Conservation (phyloP, 225 moss, liverwort and hornwort genomes). For the Ulota crispa region DNA sequence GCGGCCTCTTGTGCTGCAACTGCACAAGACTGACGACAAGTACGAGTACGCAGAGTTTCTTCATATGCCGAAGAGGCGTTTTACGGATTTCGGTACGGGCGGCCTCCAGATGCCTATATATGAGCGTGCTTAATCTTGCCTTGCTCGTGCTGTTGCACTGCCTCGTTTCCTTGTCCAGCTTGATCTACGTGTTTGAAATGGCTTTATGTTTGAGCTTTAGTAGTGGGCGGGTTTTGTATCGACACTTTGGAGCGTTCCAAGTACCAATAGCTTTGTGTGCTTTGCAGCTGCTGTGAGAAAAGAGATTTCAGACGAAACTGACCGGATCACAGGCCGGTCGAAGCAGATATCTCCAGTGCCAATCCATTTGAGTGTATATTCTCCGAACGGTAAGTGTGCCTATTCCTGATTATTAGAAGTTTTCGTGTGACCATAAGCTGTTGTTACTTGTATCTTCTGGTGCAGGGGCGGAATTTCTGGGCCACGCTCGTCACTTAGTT, state of each 20-base stretch:
- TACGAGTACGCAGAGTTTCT: slow-evolving; percentile 91
- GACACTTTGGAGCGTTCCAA: background rate
- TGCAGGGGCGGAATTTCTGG: background rate
- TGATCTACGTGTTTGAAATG: background rate
- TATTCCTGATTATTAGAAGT: background rate
- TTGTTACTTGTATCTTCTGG: background rate
- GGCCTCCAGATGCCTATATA: background rate
- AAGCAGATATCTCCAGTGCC: slow-evolving; percentile 65
- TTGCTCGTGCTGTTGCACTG: background rate
- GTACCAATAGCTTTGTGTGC: slow-evolving; percentile 2
- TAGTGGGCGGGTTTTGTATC: background rate
- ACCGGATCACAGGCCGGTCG: slow-evolving; percentile 55
- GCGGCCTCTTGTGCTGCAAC: slow-evolving; percentile 84
- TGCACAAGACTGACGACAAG: slow-evolving; percentile 91
- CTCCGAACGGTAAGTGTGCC: slow-evolving; percentile 51
- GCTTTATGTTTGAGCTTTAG: background rate
- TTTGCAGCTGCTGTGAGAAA: slow-evolving; percentile 63
- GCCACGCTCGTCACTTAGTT: background rate
- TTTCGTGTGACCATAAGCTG: background rate
- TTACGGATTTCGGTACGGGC: slow-evolving; percentile 71
- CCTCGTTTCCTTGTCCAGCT: background rate
- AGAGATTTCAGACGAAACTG: slow-evolving; percentile 65
- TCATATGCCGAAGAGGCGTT: slow-evolving; percentile 77
- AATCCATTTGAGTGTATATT: slow-evolving; percentile 61
- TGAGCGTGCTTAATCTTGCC: background rate